Conservation (phyloP, 176 grass and related monocot genomes). For the Carex pumila region DNA sequence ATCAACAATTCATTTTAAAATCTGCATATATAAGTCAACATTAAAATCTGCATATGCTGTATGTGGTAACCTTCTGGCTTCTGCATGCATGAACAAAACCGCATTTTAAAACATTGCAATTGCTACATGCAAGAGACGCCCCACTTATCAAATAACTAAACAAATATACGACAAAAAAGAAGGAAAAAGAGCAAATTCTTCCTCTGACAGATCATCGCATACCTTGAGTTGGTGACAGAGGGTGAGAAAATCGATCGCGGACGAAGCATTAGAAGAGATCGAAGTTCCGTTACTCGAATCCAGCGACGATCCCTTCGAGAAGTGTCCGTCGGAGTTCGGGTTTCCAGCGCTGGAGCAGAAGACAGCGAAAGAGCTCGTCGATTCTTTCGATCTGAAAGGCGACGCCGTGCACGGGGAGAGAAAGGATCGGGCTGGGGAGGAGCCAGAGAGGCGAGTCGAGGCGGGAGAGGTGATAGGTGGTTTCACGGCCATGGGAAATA, state of each 20-base stretch:
- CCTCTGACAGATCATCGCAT: not conserved
- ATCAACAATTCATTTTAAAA: too few species aligned
- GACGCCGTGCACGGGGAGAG: conserved; percentile 11
- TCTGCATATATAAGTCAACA: too few species aligned
- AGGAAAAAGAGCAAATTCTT: not conserved
- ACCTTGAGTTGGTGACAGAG: conserved; percentile 94
- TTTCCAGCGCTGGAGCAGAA: conserved; percentile 22
- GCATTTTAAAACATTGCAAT: too few species aligned
- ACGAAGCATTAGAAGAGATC: conserved; percentile 33
- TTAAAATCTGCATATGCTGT: too few species aligned
- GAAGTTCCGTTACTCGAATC: conserved; percentile 37
- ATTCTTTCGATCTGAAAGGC: conserved; percentile 7
- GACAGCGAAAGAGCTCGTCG: conserved; percentile 5
- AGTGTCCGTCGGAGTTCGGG: conserved; percentile 25
- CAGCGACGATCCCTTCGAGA: conserved; percentile 10
- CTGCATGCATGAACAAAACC: too few species aligned
- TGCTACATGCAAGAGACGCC: not conserved
- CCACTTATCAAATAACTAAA: not conserved
- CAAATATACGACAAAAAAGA: not conserved
- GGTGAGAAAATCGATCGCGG: conserved; percentile 88
- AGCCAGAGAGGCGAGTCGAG: conserved; percentile 24
- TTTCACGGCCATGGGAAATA: conserved; percentile 40
- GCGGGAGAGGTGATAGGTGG: conserved; percentile 29
- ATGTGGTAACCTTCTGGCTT: too few species aligned
- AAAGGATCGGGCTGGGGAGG: conserved; percentile 20